Base-by-base conservation (phyloP, 1,284 basidiomycete species). In the Irpex lacteus region DNA sequence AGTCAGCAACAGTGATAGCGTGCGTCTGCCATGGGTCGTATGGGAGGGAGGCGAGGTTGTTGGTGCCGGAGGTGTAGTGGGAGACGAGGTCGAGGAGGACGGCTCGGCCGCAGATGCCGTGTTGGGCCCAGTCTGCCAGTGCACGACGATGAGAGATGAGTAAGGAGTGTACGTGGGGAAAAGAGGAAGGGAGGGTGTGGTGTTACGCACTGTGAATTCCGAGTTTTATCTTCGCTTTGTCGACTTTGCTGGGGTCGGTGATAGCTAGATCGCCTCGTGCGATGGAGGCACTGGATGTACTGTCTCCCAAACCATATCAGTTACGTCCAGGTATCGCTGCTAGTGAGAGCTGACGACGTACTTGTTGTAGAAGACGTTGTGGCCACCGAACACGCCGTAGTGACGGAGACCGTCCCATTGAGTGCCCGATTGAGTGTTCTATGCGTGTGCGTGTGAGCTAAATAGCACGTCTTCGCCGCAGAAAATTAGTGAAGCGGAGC, bases 331-430 rank as follows among this genome's bases (percentile, higher is more conserved):
- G 9, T 26, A 3, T 26, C 21, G 21, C 3, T 57, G 59, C n/a
- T n/a, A n/a, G n/a, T n/a, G n/a, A n/a, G 18, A 58, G 40, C 60
- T n/a, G 26, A 44, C 5, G 8, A 44, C 32, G 19, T 18, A 87
- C 87, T 88, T 86, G 73, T 88, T 85, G 73, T 90, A 90, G 71
- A 86, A 88, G 19, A 88, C 77, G 1, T 78, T 79, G 67, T 89
- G 81, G 34, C 83, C 80, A 2, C 76, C 62, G 18, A 59, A 44
- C 47, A 90, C 67, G 1, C 86, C 85, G 68, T 81, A 89, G 66
- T 90, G 88, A 66, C 83, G 81, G 68, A 89, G 65, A 2, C 90
- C 87, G 68, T 91, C 90, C 89, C 90, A 91, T 68, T 92, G 90
- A 3, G 88, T 83, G 32, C 90, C 88, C 0, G 87, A 88, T 77